phyloP scores from a whole-genome alignment of 257 asterid species.

The Scutellaria galericulata region DNA sequence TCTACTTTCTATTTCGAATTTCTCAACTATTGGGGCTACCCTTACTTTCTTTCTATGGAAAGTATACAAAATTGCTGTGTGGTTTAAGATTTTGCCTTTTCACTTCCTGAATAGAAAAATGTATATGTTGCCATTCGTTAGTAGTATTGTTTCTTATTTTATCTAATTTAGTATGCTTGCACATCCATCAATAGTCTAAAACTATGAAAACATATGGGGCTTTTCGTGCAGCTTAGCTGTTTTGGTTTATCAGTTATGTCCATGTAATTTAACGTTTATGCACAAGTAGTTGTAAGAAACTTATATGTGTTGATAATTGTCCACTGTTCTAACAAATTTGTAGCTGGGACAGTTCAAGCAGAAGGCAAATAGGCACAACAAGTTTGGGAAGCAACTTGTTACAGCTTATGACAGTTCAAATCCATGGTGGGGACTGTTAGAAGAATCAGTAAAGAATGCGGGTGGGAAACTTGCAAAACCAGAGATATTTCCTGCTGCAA shows the following conservation, averaged over 20 bases:
- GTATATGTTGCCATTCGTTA: too few relatives aligned
- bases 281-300: not conserved
- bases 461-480: constrained; percentile 75
- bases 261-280: not conserved
- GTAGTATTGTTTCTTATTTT: too few relatives aligned
- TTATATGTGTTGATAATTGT: constrained; percentile 25
- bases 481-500: constrained; percentile 92
- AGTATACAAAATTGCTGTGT: too few relatives aligned
- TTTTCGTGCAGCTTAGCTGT: not conserved
- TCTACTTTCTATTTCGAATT: too few relatives aligned
- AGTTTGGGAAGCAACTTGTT: constrained; percentile 70
- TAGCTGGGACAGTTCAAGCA: constrained; percentile 79
- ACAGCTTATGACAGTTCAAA: constrained; percentile 75
- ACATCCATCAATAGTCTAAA: too few relatives aligned
- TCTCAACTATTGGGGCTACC: too few relatives aligned
- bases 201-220: not conserved
- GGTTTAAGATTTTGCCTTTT: too few relatives aligned
- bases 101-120: too few relatives aligned
- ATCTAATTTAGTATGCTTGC: too few relatives aligned
- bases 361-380: constrained; percentile 48
- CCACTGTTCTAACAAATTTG: constrained; percentile 40
- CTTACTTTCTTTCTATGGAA: too few relatives aligned
- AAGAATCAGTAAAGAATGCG: constrained; percentile 66
- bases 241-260: constrained; percentile 25
- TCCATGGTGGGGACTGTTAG: constrained; percentile 88